Evolutionary conservation across 495 filamentous ascomycete genomes (phyloP).

Genomic region (Lepidopterella palustris): DNA sequence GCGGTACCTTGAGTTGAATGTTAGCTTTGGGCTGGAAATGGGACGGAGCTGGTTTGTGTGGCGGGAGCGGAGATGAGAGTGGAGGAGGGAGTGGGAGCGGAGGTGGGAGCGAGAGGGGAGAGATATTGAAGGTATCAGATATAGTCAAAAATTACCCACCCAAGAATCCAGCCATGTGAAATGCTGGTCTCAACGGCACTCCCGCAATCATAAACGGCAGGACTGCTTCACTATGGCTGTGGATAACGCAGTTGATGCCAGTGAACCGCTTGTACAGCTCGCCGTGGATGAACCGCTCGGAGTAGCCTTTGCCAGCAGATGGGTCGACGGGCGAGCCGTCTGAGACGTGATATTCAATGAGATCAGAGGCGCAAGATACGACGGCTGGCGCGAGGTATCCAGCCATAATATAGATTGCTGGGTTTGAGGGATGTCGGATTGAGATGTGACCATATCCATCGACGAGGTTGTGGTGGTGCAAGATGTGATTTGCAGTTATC

Average conservation of each 20-base stretch:
- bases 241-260: conserved; percentile 41
- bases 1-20: not conserved
- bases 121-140: not conserved
- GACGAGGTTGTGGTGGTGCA: conserved; percentile 36
- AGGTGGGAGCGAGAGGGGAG: not conserved
- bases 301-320: conserved; percentile 33
- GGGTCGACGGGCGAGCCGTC: conserved; percentile 39
- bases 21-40: not conserved
- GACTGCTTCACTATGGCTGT: conserved; percentile 45
- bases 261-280: conserved; percentile 45
- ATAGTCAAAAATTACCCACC: too few relatives aligned
- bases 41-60: too few relatives aligned
- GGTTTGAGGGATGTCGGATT: conserved; percentile 40
- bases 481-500: conserved; percentile 28
- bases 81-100: too few relatives aligned
- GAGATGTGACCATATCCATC: conserved; percentile 51
- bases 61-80: too few relatives aligned
- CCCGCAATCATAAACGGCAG: conserved; percentile 41
- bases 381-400: conserved; percentile 42
- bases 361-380: conserved; percentile 39
- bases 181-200: conserved; percentile 36
- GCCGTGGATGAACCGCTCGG: conserved; percentile 48
- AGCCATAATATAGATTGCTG: conserved; percentile 42
- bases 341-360: conserved; percentile 41
- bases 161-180: conserved; percentile 42